phyloP scores from a whole-genome alignment of 2,329 filamentous ascomycete species.

The Pseudocercospora eumusae region DNA sequence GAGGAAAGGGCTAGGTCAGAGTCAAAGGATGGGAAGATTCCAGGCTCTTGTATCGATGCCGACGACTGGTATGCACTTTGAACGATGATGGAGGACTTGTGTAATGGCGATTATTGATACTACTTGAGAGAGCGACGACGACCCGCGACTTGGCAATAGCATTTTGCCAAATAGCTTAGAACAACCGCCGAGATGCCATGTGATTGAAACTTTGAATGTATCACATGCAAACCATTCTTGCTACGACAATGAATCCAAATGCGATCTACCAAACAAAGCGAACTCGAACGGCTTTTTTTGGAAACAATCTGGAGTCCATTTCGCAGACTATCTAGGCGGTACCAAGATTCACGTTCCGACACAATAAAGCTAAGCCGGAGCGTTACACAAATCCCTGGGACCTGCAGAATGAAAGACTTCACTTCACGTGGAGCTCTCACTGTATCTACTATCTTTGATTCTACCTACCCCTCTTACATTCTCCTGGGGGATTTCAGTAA shows the following conservation, averaged over 20 bases:
- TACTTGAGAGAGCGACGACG: background rate
- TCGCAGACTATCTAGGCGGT: constrained; percentile 1
- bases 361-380: background rate
- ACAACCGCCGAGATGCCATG: background rate
- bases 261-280: background rate
- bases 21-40: background rate
- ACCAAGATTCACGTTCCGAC: constrained; percentile 1
- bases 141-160: background rate
- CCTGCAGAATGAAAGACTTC: constrained; percentile 6
- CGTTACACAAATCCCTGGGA: background rate
- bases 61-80: constrained; percentile 7
- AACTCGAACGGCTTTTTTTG: background rate
- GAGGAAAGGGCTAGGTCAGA: background rate
- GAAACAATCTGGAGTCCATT: background rate
- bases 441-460: too few species aligned
- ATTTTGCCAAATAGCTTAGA: background rate
- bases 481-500: background rate
- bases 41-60: background rate
- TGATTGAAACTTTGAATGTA: background rate
- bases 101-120: background rate
- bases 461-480: background rate
- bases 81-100: background rate
- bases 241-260: background rate
- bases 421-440: background rate
- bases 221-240: background rate